These are phyloP conservation scores for Ophiosphaerella herpotricha DNA, from an alignment of 2,329 filamentous ascomycete species.

Conservation along the genomic window DNA sequence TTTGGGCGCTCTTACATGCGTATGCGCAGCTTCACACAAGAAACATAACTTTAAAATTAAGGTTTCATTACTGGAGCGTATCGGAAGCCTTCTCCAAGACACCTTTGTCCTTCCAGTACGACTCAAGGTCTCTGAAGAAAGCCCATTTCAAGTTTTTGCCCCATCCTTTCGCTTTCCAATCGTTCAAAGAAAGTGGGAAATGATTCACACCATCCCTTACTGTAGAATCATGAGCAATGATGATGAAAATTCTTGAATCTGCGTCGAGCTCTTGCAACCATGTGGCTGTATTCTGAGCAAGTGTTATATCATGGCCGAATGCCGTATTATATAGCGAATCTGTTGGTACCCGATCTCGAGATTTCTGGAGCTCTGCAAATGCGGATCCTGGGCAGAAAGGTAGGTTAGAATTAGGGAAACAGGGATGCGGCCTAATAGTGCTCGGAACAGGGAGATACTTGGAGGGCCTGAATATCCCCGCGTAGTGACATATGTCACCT, in stretches of 20 bases:
- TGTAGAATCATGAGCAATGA: conserved; percentile 35
- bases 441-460: conserved; percentile 23
- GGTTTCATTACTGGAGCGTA: not conserved
- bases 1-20: not conserved
- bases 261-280: conserved; percentile 29
- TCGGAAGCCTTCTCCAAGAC: not conserved
- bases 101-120: conserved; percentile 19
- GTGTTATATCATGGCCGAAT: conserved; percentile 21
- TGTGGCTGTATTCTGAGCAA: conserved; percentile 23
- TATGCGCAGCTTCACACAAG: not conserved
- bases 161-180: conserved; percentile 32
- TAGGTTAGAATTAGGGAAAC: conserved; percentile 4
- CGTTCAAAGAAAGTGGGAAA: conserved; percentile 29
- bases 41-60: not conserved
- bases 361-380: conserved; percentile 22
- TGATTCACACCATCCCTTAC: conserved; percentile 28
- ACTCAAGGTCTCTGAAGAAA: conserved; percentile 29
- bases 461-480: conserved; percentile 32
- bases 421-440: conserved; percentile 23
- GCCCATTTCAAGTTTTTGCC: conserved; percentile 28
- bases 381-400: conserved; percentile 22
- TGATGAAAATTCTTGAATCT: conserved; percentile 28
- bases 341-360: conserved; percentile 8
- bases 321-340: conserved; percentile 22
- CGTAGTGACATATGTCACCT: conserved; percentile 33